A percentile compares a stretch with the other conserved stretches of the same genome.
Evolutionary conservation across 371 early-diverging fungal species (phyloP).

Genomic region (Lichtheimia corymbifera): DNA sequence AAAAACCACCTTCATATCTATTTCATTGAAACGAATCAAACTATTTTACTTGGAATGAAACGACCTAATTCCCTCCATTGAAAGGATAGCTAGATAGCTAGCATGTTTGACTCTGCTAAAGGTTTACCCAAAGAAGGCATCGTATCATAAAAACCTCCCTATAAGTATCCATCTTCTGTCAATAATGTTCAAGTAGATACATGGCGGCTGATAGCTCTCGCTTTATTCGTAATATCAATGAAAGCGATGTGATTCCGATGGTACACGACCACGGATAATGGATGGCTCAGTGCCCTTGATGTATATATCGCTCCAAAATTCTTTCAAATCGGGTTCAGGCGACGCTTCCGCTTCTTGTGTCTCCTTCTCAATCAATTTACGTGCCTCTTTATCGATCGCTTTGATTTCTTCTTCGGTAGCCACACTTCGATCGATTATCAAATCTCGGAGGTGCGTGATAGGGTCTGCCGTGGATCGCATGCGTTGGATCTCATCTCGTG

Average conservation of each 20-base stretch:
- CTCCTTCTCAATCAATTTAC: slow-evolving; percentile 84
- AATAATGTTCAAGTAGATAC: too few species aligned
- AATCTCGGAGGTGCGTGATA: slow-evolving; percentile 87
- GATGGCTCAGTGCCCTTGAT: slow-evolving; percentile 72
- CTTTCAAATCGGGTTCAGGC: slow-evolving; percentile 74
- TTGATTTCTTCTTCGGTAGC: slow-evolving; percentile 90
- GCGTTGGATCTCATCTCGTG: slow-evolving; percentile 96
- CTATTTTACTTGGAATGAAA: too few species aligned
- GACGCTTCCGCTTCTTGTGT: slow-evolving; percentile 83
- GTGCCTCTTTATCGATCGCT: slow-evolving; percentile 89
- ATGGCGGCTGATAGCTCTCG: too few species aligned
- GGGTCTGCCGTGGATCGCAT: slow-evolving; percentile 94
- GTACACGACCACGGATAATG: slow-evolving; percentile 79
- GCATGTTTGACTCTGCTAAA: too few species aligned
- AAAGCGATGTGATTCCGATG: slow-evolving; percentile 68
- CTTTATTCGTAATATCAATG: neutral
- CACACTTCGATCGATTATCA: slow-evolving; percentile 70
- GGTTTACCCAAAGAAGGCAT: too few species aligned
- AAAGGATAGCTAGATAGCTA: too few species aligned
- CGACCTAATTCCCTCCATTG: too few species aligned
- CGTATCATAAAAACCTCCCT: too few species aligned
- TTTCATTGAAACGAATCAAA: too few species aligned
- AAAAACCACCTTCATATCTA: too few species aligned
- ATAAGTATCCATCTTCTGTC: too few species aligned
- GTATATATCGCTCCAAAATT: slow-evolving; percentile 88